Percentiles rank a stretch among this genome's conserved stretches.
Conservation (phyloP, 345 rosid genomes). For the Eucalyptus leucophloia region DNA sequence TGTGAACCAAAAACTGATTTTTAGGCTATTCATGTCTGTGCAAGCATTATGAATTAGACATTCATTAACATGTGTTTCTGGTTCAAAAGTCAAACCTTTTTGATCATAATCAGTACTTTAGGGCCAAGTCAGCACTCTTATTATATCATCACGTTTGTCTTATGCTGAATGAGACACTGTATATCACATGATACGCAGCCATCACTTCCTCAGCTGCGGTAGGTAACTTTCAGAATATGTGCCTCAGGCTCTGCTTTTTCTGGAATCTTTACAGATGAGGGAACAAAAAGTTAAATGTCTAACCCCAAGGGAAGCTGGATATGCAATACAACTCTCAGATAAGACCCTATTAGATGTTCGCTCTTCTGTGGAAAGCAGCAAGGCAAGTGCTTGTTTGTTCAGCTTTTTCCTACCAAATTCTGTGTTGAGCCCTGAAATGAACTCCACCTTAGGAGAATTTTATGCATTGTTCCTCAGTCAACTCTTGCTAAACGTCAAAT, state of each 20-base stretch:
- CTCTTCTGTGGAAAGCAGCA: constrained; percentile 51
- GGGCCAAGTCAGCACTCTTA: neutral
- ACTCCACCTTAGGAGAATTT: neutral
- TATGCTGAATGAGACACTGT: neutral
- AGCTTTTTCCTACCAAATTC: neutral
- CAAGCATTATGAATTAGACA: neutral
- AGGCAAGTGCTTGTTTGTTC: constrained; percentile 22
- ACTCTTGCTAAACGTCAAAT: neutral
- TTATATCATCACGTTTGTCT: neutral
- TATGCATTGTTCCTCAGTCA: neutral
- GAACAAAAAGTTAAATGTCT: constrained; percentile 77
- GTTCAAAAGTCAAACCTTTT: neutral
- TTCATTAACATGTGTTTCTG: neutral
- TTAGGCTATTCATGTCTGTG: neutral
- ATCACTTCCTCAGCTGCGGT: neutral
- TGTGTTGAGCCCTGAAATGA: neutral
- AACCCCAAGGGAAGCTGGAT: constrained; percentile 82
- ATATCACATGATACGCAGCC: neutral
- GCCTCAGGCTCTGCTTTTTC: neutral
- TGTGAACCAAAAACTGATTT: neutral
- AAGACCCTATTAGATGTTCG: constrained; percentile 82
- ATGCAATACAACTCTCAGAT: constrained; percentile 74
- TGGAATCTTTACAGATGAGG: constrained; percentile 39
- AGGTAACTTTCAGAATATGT: neutral
- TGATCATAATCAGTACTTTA: neutral